Evolutionary conservation across 441 rosid genomes (phyloP).

Genomic region (Viola pubescens): DNA sequence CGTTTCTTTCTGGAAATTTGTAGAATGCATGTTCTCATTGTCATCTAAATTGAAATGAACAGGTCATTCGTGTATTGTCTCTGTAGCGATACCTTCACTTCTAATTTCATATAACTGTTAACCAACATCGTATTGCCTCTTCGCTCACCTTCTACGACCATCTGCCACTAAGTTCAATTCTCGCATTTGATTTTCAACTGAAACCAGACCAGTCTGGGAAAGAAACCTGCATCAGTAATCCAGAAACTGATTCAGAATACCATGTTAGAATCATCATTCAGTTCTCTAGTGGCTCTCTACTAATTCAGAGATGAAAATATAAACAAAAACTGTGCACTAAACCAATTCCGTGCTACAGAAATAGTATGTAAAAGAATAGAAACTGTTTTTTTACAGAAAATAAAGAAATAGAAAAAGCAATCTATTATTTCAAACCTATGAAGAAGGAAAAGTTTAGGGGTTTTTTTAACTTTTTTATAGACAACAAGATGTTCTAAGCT

Average conservation of each 20-base stretch:
- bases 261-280: not conserved
- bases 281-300: not conserved
- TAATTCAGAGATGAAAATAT: not conserved
- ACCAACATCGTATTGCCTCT: not conserved
- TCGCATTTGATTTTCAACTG: conserved; percentile 71
- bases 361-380: no score
- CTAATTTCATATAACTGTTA: conserved; percentile 6
- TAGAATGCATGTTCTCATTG: conserved; percentile 15
- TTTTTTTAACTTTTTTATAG: no score
- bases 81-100: conserved; percentile 13
- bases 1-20: conserved; percentile 10
- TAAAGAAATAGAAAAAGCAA: no score
- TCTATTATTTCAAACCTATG: no score
- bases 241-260: conserved; percentile 9
- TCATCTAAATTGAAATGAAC: conserved; percentile 14
- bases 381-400: no score
- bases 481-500: no score
- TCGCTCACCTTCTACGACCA: conserved; percentile 28
- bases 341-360: not conserved
- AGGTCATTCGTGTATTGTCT: conserved; percentile 5
- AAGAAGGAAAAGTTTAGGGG: no score
- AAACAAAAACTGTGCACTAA: not conserved
- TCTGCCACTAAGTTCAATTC: conserved; percentile 60
- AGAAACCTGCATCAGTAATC: conserved; percentile 57
- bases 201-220: conserved; percentile 70